A percentile compares a stretch with the other conserved stretches of the same genome.
Evolutionary conservation across 768 basidiomycete species (phyloP).

Genomic region (Termitomyces heimii): DNA sequence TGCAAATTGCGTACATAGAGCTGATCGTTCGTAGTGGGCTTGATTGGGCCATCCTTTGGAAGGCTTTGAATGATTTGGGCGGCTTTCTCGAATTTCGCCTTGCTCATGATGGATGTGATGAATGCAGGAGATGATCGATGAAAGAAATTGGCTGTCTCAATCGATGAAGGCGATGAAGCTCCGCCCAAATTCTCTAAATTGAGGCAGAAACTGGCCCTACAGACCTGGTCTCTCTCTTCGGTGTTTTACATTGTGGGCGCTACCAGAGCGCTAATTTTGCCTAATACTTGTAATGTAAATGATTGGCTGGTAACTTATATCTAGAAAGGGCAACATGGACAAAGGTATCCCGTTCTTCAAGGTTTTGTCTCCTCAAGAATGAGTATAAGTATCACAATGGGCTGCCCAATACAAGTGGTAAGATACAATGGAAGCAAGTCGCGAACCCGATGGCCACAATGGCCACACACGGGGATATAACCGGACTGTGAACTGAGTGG

Average conservation of each 20-base stretch:
- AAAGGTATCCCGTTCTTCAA: too few species aligned
- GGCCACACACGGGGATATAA: conserved; percentile 2
- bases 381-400: background rate
- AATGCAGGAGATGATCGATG: conserved; percentile 3
- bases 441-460: background rate
- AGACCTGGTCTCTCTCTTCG: background rate
- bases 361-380: background rate
- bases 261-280: background rate
- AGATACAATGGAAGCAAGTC: background rate
- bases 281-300: background rate
- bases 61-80: conserved; percentile 58
- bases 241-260: background rate
- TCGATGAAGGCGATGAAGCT: conserved; percentile 9
- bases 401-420: background rate
- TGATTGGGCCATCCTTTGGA: conserved; percentile 76
- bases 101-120: conserved; percentile 42
- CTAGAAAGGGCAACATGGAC: background rate
- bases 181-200: conserved; percentile 9
- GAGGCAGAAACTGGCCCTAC: background rate
- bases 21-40: conserved; percentile 69
- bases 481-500: conserved; percentile 3
- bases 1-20: conserved; percentile 58
- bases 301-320: background rate
- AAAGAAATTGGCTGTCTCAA: conserved; percentile 1
- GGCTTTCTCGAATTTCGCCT: conserved; percentile 73